Evolutionary conservation across 805 yeast species (phyloP), one percentile per base, ranked within the genome.

Genomic region (Candida tammaniensis): DNA sequence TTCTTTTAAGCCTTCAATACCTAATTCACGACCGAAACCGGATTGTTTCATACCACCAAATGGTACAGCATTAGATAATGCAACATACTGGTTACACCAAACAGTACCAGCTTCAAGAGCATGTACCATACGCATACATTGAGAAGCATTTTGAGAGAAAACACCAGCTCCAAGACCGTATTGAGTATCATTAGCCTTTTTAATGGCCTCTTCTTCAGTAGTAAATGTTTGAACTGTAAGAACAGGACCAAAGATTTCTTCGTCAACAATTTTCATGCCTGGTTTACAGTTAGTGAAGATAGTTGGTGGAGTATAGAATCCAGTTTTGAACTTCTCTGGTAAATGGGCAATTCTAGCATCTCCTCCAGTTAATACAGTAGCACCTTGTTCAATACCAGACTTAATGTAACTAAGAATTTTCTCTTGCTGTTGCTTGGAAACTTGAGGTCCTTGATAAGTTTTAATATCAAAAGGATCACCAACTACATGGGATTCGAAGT

Each of bases 121-220:
- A 56, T 81, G 87, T 21, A 84, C 78, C 8, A 82, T 74, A 33
- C 71, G 64, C 57, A 79, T 70, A 9, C 80, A 64, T 30, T 78
- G 68, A 31, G 64, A 52, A 38, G 77, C 55, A 55, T 80, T 72
- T 33, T 64, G 54, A 14, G 88, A 72, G 64, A 56, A 83, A 56
- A 85, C 73, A 55, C 85, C 85, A n/a, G 85, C 85, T 2, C 91
- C 91, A 33, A 85, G 70, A 15, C 94, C 95, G 27, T 76, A 84
- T 8, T 74, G 78, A 9, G 80, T 74, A 42, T 68, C 67, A 58
- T 85, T 85, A 15, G 91, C 89, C 38, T 66, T 50, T 33, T 51
- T 55, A 7, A 84, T 32, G 4, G 75, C 88, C 52, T 82, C 85
- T 29, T 78, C 80, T 30, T 75, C 82, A 12, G 77, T 55, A 26